phyloP scores from a whole-genome alignment of 805 yeast genomes.

The Yamadazyma paraphyllophila region DNA sequence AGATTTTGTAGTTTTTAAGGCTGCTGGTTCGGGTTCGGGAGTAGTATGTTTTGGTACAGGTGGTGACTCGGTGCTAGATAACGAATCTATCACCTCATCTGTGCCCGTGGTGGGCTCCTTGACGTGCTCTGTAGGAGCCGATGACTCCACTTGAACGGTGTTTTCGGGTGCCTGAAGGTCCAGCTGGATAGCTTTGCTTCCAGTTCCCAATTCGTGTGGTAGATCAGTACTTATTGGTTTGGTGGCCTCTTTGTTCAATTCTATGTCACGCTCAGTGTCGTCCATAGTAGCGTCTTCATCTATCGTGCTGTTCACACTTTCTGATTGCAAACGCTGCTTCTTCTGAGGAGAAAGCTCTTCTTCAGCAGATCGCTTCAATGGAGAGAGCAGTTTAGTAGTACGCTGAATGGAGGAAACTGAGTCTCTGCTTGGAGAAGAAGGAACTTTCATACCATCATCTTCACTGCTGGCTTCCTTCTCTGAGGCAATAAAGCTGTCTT shows the following conservation, averaged over 20 bases:
- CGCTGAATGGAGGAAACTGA: no score
- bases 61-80: no score
- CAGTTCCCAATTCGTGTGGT: not conserved
- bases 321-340: no score
- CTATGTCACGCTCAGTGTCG: not conserved
- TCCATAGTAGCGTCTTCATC: not conserved
- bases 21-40: not conserved
- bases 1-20: not conserved
- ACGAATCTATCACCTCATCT: no score
- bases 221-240: no score
- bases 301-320: no score
- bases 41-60: not conserved
- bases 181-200: not conserved
- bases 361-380: not conserved
- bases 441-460: not conserved
- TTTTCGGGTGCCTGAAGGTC: not conserved
- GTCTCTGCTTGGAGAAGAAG: not conserved
- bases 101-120: no score
- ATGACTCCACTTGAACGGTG: not conserved
- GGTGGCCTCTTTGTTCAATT: no score
- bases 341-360: not conserved
- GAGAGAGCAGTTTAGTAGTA: not conserved
- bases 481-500: constrained; percentile 7
- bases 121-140: not conserved
- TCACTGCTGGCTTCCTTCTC: constrained; percentile 4